Base-by-base conservation (phyloP, 371 early-diverging fungal genomes). In the Mortierella sp. region DNA sequence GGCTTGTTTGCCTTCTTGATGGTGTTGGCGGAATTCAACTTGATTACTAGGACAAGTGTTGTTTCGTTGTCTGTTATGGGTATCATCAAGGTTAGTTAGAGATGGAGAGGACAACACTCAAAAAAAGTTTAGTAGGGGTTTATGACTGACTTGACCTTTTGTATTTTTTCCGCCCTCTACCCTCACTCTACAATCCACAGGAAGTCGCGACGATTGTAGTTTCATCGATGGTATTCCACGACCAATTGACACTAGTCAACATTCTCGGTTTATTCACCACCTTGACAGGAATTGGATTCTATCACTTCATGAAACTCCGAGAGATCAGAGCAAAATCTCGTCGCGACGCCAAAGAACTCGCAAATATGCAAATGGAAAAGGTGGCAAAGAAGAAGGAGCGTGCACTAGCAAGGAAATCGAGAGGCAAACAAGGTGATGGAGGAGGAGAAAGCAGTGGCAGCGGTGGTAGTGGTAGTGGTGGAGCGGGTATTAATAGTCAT, bases 31-130 rank as follows among this genome's bases (percentile, higher is more conserved):
- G 94, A 94, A 72, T 94, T 86, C 75, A 73, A 86, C 47, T 75
- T 94, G 52, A 92, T 94, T 64, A 77, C 88, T 4, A 74, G 85
- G 49, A 94, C 94, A 0, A 90, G 89, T 18, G 93, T 91, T 14
- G 87, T 94, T 11, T 88, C 94, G 0, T 75, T 94, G 54, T 91
- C 93, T 11, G 87, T 94, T 2, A 90, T 91, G 12, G 94, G 94
- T 9, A 93, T 93, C 74, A 71, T 90, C 70, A 94, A 93, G 85
- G 74, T 74, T 22, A 57, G 22, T 3, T 3, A 39, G n/a, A 37
- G 16, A 39, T n/a, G 37, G n/a, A 39, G 0, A 14, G n/a, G 5
- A n/a, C 16, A 16, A 14, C n/a, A 26, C 11, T 18, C 35, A 60
- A 60, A 37, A 2, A 35, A 35, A 35, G 35, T 35, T 3, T 18